Conservation (phyloP, 257 asterid species). For the Fraxinus pennsylvanica region DNA sequence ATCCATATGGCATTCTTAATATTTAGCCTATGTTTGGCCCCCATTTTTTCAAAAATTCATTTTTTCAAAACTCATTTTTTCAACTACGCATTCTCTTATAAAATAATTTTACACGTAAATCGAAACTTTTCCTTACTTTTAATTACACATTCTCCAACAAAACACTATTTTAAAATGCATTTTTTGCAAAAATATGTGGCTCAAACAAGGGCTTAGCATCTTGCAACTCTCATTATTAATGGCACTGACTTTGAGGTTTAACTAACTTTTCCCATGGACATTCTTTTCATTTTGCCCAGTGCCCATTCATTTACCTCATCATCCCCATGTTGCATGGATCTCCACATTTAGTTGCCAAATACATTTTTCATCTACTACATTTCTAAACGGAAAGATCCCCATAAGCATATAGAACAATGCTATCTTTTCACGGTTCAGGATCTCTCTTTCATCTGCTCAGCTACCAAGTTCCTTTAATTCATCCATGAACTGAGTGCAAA, state of each 20-base stretch:
- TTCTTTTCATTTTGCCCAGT: neutral
- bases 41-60: no score
- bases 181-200: no score
- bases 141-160: no score
- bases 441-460: neutral
- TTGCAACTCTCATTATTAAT: neutral
- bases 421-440: neutral
- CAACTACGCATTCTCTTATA: no score
- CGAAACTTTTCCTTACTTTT: no score
- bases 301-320: neutral
- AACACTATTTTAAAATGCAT: no score
- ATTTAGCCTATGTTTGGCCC: no score
- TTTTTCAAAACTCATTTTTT: no score
- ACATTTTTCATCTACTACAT: neutral
- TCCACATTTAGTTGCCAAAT: neutral
- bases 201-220: neutral
- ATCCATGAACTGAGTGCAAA: neutral
- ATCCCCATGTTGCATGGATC: neutral
- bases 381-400: neutral
- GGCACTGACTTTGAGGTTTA: neutral
- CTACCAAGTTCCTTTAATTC: neutral
- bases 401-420: neutral
- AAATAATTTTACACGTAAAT: no score
- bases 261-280: neutral
- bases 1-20: neutral